A percentile compares a stretch with the other conserved stretches of the same genome.
Conservation (phyloP, 306 rosid species). For the Elaeagnus macrophylla region DNA sequence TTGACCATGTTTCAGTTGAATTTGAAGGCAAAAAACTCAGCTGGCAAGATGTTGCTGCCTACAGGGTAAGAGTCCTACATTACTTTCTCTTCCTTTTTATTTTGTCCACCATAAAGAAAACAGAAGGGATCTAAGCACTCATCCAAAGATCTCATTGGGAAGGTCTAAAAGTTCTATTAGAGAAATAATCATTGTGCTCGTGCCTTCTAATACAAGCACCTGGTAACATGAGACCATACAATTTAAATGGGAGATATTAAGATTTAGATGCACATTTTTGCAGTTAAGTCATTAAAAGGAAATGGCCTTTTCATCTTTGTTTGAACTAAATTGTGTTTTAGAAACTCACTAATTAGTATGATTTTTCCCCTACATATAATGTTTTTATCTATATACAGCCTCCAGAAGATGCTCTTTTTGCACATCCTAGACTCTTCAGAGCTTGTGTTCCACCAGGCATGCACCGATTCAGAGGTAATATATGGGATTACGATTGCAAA, state of each 20-base stretch:
- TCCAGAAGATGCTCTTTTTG: conserved; percentile 94
- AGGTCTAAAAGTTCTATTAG: no score
- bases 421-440: conserved; percentile 86
- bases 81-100: conserved; percentile 10
- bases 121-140: not conserved
- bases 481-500: conserved; percentile 83
- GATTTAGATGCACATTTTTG: not conserved
- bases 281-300: not conserved
- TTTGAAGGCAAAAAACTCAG: conserved; percentile 67
- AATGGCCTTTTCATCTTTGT: not conserved
- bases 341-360: no score
- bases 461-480: conserved; percentile 91
- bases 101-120: conserved; percentile 4
- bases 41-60: conserved; percentile 87
- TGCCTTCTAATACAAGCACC: no score
- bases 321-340: no score
- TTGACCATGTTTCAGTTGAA: conserved; percentile 83
- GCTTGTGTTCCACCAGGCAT: conserved; percentile 96
- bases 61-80: conserved; percentile 56
- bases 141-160: no score
- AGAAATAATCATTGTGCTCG: no score
- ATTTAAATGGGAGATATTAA: no score
- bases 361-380: conserved; percentile 5
- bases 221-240: no score
- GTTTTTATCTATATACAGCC: conserved; percentile 46